Evolutionary conservation across 371 early-diverging fungal genomes (phyloP), one percentile per base, ranked within the genome.

Genomic region (Choanephora cucurbitarum): DNA sequence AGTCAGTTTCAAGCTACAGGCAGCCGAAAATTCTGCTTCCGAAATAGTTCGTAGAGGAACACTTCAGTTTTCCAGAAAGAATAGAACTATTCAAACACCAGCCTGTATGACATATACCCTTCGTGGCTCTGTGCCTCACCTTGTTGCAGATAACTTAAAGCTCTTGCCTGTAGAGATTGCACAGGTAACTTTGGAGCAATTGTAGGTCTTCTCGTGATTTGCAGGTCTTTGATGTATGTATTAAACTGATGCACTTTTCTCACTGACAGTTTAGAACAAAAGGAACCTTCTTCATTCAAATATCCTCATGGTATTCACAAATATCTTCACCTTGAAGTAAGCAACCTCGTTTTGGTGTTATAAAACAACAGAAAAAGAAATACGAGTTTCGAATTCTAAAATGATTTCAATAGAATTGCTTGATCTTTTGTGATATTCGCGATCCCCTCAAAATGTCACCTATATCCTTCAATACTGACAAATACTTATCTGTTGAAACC

Each of bases 41-140:
- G 45, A n/a, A 18, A 17, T 72, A 3, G 19, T 65, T 24, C 66
- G 79, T 46, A 67, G 79, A 44, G 79, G 75, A 19, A 58, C 64
- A 2, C 59, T 78, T 1, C 58, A 67, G 8, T 78, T 87, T 22
- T 59, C 60, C 0, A 61, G 60, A 21, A 72, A 70, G 53, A 64
- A 67, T 52, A 74, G 71, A 23, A 57, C 56, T 10, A 60, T 80
- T 3, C 68, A 86, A 55, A 91, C 92, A 15, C 92, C 92, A 31
- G 79, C 79, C 13, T 90, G 84, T 67, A 58, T 91, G 50, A 79
- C 84, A 48, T 86, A 88, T 65, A 87, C 89, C 8, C 62, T 81
- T 42, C 83, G 83, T 32, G 92, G 90, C 8, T 75, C 89, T 6
- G 87, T 88, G 13, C 90, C 90, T 32, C 92, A 91, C 57, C 68